These are phyloP conservation scores for Glaciozyma antarctica DNA, from an alignment of 768 basidiomycete species.

Conservation along the genomic window DNA sequence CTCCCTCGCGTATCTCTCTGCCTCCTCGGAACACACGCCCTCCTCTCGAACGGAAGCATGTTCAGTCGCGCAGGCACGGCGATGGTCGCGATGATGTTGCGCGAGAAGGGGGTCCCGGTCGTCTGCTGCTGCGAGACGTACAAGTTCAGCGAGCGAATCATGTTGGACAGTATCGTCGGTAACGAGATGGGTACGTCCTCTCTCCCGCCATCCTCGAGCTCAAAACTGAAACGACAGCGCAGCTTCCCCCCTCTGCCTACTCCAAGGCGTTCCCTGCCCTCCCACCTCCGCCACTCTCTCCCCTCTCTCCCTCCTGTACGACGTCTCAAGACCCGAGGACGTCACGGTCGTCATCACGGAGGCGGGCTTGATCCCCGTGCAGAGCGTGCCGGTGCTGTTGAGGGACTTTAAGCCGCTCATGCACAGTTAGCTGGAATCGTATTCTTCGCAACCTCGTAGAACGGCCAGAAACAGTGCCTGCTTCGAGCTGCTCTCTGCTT, in stretches of 20 bases:
- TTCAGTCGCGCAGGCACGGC: constrained; percentile 92
- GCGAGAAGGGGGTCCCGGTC: constrained; percentile 77
- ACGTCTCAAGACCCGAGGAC: constrained; percentile 79
- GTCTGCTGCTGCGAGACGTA: constrained; percentile 98
- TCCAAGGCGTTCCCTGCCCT: constrained; percentile 29
- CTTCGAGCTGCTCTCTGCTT: too few species aligned
- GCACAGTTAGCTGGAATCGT: not conserved
- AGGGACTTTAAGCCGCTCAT: constrained; percentile 32
- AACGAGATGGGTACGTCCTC: constrained; percentile 71
- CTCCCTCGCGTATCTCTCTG: constrained; percentile 74
- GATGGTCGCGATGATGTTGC: constrained; percentile 91
- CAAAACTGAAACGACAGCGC: constrained; percentile 6
- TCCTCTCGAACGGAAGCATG: constrained; percentile 88
- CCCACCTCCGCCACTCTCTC: constrained; percentile 48
- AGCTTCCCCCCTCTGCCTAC: constrained; percentile 39
- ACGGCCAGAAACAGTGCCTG: too few species aligned
- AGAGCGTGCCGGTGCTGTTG: constrained; percentile 34
- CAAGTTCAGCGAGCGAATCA: constrained; percentile 88
- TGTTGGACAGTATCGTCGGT: constrained; percentile 86
- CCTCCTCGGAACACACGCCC: constrained; percentile 83
- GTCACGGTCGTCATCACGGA: constrained; percentile 97
- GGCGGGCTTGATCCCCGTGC: constrained; percentile 60
- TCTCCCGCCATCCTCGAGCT: constrained; percentile 32
- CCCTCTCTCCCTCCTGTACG: constrained; percentile 78
- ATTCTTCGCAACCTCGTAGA: too few species aligned